Evolutionary conservation across 345 rosid species (phyloP).

Genomic region (Mercurialis annua): DNA sequence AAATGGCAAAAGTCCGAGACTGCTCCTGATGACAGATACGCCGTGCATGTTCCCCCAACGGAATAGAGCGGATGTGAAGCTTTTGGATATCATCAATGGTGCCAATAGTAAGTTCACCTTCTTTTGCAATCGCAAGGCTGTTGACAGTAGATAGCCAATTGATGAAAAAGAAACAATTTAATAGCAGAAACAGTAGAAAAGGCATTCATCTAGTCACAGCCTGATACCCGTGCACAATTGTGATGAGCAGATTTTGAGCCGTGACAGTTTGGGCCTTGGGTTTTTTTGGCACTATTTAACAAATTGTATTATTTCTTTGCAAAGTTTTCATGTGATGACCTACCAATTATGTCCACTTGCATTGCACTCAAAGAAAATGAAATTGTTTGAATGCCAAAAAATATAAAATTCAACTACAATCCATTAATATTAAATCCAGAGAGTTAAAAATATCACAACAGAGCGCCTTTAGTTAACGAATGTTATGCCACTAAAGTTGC

Average conservation of each 20-base stretch:
- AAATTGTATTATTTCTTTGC: background rate
- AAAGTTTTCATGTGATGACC: background rate
- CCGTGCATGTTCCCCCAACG: slow-evolving; percentile 87
- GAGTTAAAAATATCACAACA: background rate
- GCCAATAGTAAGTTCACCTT: slow-evolving; percentile 89
- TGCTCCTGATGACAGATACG: slow-evolving; percentile 96
- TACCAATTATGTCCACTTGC: background rate
- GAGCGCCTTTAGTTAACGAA: background rate
- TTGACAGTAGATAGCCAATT: slow-evolving; percentile 19
- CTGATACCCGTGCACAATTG: background rate
- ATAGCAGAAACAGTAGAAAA: background rate
- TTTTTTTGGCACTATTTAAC: background rate
- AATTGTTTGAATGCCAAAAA: background rate
- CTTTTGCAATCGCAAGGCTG: slow-evolving; percentile 95
- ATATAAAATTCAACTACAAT: background rate
- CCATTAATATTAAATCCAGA: background rate
- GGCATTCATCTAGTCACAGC: background rate
- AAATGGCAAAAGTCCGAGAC: slow-evolving; percentile 83
- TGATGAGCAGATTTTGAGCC: background rate
- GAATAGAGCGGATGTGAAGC: slow-evolving; percentile 96
- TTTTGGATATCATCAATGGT: slow-evolving; percentile 96
- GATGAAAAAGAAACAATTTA: slow-evolving; percentile 1
- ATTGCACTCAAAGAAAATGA: background rate
- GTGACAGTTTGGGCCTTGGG: background rate
- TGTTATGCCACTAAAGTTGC: background rate